Evolutionary conservation across 2,329 filamentous ascomycete genomes (phyloP), one percentile per base, ranked within the genome.

Genomic region (Botryotinia narcissicola): DNA sequence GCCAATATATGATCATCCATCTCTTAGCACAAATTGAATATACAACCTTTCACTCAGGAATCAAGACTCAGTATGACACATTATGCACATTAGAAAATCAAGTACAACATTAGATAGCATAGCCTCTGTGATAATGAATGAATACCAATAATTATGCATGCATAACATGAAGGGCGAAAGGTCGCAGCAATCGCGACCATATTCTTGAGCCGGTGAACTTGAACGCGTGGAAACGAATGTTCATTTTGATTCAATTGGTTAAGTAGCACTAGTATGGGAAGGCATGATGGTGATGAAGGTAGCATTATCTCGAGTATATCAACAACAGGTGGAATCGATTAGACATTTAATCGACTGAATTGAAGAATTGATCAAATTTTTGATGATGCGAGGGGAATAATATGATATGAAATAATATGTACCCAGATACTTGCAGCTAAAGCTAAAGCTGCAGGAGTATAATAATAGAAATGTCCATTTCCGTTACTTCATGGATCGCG

Each of bases 131-230:
- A n/a, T 16, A 35, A 40, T 60, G 37, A 60, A 57, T 25, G 37
- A 57, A 44, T 57, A 44, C 70, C 70, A 72, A 48, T 72, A 60
- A 20, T 46, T 61, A 29, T 68, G 62, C 62, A 67, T 68, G 62
- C 40, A 59, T 40, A 61, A 42, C 35, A 40, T 22, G 29, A 25
- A 62, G 67, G n/a, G 35, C 20, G 59, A 70, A 61, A n/a, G 70
- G 70, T 62, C 44, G 60, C 60, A 54, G 35, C 20, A 4, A 71
- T 40, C n/a, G 22, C 35, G 59, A 64, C 42, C 63, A 22, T 37
- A 25, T 40, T 42, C 8, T 20, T 42, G 25, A 42, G 61, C 8
- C 18, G 7, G 37, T 10, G 25, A 62, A 62, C 1, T 16, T 42
- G 42, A 48, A 32, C 18, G 42, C 61, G 61, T 44, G n/a, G 61